Base-by-base conservation (phyloP, 768 basidiomycete species). In the Rhodotorula kratochvilovae region DNA sequence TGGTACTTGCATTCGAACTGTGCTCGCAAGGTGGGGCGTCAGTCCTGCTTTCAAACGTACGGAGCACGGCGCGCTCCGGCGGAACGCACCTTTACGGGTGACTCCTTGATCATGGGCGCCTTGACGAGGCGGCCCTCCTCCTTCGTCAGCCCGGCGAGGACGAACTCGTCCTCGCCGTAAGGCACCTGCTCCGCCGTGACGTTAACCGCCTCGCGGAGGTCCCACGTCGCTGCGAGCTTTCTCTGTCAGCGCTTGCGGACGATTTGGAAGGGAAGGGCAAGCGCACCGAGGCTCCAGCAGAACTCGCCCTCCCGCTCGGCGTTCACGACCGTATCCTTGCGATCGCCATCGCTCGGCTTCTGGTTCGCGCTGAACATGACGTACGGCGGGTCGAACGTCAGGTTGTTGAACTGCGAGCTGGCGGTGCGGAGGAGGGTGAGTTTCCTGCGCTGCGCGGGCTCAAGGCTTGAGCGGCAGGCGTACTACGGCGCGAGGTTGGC, bases 1-100 rank as follows among this genome's bases (percentile, higher is more conserved):
- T 67, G 66, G 31, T 60, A 67, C 50, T 61, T 60, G 51, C 66
- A 67, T 25, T 67, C 66, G 23, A 67, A 67, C 66, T 67, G 56
- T 8, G 16, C n/a, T 13, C 17, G 3, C 4, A n/a, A 19, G 21
- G 46, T 35, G 31, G n/a, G 61, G 12, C 23, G 5, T 10, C 8
- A 33, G 8, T n/a, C 0, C 33, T 1, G 39, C 25, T 23, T 15
- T 31, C 4, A 25, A 8, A 5, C 10, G 16, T 42, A 19, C 65
- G 27, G n/a, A n/a, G n/a, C n/a, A n/a, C n/a, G n/a, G n/a, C n/a
- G n/a, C n/a, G n/a, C n/a, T n/a, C n/a, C n/a, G n/a, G n/a, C n/a
- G n/a, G n/a, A n/a, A n/a, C n/a, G n/a, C 31, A 67, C 66, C 43
- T 61, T 61, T 27, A 67, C 60, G 3, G 66, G 66, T 2, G 43